Base-by-base conservation (phyloP, 2,329 filamentous ascomycete genomes). In the Colletotrichum sp. region DNA sequence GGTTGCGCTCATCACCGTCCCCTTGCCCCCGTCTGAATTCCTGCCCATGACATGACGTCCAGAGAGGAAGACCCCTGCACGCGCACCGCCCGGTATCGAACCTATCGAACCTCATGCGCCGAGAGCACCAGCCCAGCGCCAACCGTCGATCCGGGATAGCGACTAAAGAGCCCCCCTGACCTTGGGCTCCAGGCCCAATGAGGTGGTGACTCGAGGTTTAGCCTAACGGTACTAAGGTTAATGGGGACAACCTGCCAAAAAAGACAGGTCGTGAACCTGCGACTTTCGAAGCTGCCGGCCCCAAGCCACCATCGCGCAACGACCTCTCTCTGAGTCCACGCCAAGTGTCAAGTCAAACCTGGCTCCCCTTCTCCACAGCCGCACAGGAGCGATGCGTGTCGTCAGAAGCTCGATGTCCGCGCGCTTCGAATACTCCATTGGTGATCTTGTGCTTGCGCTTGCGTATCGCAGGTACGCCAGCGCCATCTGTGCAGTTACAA, bases 101-200 rank as follows among this genome's bases (percentile, higher is more conserved):
- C 68, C 34, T 74, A 64, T 74, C 72, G 68, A 66, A 75, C 39
- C 68, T 72, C 72, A 62, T 75, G 68, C 72, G 68, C 62, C 72
- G 30, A 69, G 67, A 62, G 52, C 65, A 68, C 30, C 60, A 60
- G 67, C 52, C 66, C 72, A 55, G 60, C 62, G 71, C 62, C 36
- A 75, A 66, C 62, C 62, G 55, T 52, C 62, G 68, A 75, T 75
- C 62, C 32, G 68, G 44, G n/a, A 52, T 52, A 72, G 55, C 57
- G 52, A 36, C 59, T 55, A 62, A 21, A 36, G 67, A 28, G 12
- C 9, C 39, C 24, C 67, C 71, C 34, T 26, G 66, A 15, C 57
- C 66, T 36, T 28, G 44, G 44, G 44, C n/a, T 52, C n/a, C 44
- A 52, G 44, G n/a, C 44, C 44, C 44, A 52, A 52, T 52, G 44